A percentile compares a stretch with the other conserved stretches of the same genome.
phyloP scores from a whole-genome alignment of 352 stramenopile species.

The Phytophthora sp. region DNA sequence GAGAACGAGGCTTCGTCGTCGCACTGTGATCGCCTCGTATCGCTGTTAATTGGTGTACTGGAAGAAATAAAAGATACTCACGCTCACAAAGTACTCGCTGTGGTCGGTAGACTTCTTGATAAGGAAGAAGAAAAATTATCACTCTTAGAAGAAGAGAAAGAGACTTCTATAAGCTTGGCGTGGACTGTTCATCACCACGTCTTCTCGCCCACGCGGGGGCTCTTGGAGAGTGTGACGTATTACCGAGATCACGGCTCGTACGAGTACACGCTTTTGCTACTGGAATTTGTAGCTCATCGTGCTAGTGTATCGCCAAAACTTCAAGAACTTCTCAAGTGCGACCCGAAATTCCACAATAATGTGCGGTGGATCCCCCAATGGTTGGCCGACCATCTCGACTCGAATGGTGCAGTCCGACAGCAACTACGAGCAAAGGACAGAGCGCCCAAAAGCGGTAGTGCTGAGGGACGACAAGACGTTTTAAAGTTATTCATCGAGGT shows the following conservation, averaged over 20 bases:
- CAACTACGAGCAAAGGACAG: slow-evolving; percentile 1
- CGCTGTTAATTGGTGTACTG: slow-evolving; percentile 61
- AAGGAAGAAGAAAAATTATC: too few species aligned
- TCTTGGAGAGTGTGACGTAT: slow-evolving; percentile 69
- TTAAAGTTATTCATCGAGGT: slow-evolving; percentile 24
- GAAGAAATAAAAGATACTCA: slow-evolving; percentile 68
- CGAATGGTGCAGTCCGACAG: slow-evolving; percentile 29
- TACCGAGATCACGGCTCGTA: slow-evolving; percentile 62
- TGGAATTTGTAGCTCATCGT: slow-evolving; percentile 55
- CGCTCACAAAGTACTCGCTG: slow-evolving; percentile 45
- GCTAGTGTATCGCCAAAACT: slow-evolving; percentile 36
- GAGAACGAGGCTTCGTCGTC: slow-evolving; percentile 14
- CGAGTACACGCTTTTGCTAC: slow-evolving; percentile 59
- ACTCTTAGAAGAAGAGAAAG: slow-evolving; percentile 45
- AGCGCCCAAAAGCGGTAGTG: not conserved
- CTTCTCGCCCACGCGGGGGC: slow-evolving; percentile 55
- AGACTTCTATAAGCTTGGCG: not conserved
- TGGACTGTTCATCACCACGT: slow-evolving; percentile 53
- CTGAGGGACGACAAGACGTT: slow-evolving; percentile 4
- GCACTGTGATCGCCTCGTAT: slow-evolving; percentile 55
- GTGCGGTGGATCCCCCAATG: slow-evolving; percentile 59
- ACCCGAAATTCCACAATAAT: slow-evolving; percentile 40
- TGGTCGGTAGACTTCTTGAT: slow-evolving; percentile 50
- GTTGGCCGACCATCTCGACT: slow-evolving; percentile 53
- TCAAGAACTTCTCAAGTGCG: slow-evolving; percentile 45